phyloP scores from a whole-genome alignment of 768 basidiomycete species.

The Suillus clintonianus region DNA sequence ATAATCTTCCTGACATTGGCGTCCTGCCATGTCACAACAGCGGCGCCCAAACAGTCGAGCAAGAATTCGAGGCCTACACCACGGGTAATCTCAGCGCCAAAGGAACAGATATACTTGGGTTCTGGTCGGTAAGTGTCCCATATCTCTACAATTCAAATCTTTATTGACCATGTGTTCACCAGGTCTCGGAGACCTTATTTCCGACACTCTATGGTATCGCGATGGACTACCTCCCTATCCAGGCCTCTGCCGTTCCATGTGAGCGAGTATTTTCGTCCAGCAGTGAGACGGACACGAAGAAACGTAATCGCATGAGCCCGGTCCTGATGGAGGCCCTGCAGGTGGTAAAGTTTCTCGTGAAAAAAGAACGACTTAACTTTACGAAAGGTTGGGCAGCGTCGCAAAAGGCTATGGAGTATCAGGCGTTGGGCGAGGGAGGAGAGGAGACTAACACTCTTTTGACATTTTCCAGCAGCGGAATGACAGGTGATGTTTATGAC shows the following conservation, averaged over 20 bases:
- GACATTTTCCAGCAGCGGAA: too few relatives aligned
- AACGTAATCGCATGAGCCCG: too few relatives aligned
- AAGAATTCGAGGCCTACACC: conserved; percentile 1
- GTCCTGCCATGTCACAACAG: too few relatives aligned
- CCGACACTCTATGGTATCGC: conserved; percentile 10
- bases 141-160: not conserved
- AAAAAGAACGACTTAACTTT: too few relatives aligned
- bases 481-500: too few relatives aligned
- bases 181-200: not conserved
- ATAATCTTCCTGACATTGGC: too few relatives aligned
- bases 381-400: not conserved
- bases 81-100: not conserved
- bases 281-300: too few relatives aligned
- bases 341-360: too few relatives aligned
- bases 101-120: not conserved
- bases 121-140: not conserved
- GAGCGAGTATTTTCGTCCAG: too few relatives aligned
- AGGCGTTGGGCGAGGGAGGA: not conserved
- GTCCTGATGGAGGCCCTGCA: too few relatives aligned
- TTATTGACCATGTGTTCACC: not conserved
- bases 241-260: conserved; percentile 24
- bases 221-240: conserved; percentile 18
- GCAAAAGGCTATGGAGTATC: not conserved
- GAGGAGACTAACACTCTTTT: not conserved
- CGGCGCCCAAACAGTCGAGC: too few relatives aligned